A percentile compares a stretch with the other conserved stretches of the same genome.
Evolutionary conservation across 176 grass and related monocot genomes (phyloP).

Genomic region (Musa acuminata): DNA sequence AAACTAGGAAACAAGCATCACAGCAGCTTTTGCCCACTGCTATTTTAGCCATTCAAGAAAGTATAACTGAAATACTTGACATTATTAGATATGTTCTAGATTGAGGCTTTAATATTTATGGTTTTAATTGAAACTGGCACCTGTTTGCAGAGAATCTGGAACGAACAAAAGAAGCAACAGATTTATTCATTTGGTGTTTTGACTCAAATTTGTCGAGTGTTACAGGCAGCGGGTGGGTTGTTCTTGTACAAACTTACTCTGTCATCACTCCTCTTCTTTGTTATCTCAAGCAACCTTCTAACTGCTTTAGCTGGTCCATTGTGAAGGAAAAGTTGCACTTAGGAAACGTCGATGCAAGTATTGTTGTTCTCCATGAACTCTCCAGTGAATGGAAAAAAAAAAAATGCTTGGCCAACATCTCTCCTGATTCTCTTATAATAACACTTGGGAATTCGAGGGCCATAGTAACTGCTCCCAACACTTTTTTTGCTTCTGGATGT

Average conservation of each 20-base stretch:
- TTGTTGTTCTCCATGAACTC: constrained; percentile 59
- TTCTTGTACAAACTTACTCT: constrained; percentile 4
- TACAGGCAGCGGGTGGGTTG: constrained; percentile 67
- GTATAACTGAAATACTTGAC: constrained; percentile 4
- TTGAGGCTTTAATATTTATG: background rate
- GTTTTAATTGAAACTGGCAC: background rate
- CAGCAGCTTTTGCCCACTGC: constrained; percentile 61
- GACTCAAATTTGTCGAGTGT: constrained; percentile 59
- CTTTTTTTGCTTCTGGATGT: background rate
- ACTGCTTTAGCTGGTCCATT: constrained; percentile 16
- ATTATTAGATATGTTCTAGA: background rate
- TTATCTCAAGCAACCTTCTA: background rate
- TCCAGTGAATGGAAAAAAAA: constrained; percentile 43
- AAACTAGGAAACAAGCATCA: constrained; percentile 81
- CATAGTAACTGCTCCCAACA: too few species aligned
- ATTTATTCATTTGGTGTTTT: constrained; percentile 85
- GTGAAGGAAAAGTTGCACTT: constrained; percentile 50
- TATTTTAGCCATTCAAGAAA: constrained; percentile 80
- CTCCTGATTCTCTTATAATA: constrained; percentile 51
- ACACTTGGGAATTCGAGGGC: constrained; percentile 52
- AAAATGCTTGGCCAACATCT: constrained; percentile 55
- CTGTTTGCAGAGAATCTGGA: constrained; percentile 55
- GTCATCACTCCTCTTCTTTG: background rate
- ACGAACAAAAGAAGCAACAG: constrained; percentile 48
- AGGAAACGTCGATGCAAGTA: constrained; percentile 57